Conservation (phyloP, 768 basidiomycete genomes). For the Hemileccinum rubropunctum region DNA sequence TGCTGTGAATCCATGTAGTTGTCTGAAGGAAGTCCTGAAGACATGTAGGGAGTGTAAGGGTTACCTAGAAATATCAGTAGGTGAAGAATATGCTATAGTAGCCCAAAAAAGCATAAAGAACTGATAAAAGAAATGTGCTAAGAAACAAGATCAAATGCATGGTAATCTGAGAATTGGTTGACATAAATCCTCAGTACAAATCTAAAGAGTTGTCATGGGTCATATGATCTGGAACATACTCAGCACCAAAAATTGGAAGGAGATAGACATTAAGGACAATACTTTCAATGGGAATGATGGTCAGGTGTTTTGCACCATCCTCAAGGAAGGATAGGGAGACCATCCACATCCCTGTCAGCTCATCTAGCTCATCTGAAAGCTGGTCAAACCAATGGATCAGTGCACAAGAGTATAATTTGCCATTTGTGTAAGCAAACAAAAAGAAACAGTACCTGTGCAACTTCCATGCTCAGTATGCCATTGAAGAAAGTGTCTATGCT, state of each 20-base stretch:
- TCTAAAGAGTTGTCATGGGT: constrained; percentile 19
- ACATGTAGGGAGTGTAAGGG: too few relatives aligned
- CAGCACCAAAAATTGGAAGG: constrained; percentile 14
- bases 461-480: constrained; percentile 14
- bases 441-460: constrained; percentile 26
- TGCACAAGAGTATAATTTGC: constrained; percentile 14
- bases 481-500: constrained; percentile 8
- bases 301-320: background rate
- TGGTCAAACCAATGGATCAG: constrained; percentile 21
- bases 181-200: constrained; percentile 28
- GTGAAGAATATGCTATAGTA: too few relatives aligned
- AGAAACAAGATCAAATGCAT: constrained; percentile 13
- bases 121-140: background rate
- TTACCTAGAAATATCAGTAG: too few relatives aligned
- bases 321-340: constrained; percentile 10
- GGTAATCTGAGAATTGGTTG: constrained; percentile 34
- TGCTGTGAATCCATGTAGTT: too few relatives aligned
- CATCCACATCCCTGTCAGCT: constrained; percentile 23
- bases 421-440: constrained; percentile 10
- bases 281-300: constrained; percentile 13
- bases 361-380: constrained; percentile 11
- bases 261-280: constrained; percentile 17
- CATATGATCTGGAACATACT: constrained; percentile 19
- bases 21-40: too few relatives aligned
- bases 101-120: too few relatives aligned